Percentiles rank a stretch among this genome's conserved stretches.
These are phyloP conservation scores for Debaryomyces udenii DNA, from an alignment of 1,139 yeast species.

Conservation along the genomic window DNA sequence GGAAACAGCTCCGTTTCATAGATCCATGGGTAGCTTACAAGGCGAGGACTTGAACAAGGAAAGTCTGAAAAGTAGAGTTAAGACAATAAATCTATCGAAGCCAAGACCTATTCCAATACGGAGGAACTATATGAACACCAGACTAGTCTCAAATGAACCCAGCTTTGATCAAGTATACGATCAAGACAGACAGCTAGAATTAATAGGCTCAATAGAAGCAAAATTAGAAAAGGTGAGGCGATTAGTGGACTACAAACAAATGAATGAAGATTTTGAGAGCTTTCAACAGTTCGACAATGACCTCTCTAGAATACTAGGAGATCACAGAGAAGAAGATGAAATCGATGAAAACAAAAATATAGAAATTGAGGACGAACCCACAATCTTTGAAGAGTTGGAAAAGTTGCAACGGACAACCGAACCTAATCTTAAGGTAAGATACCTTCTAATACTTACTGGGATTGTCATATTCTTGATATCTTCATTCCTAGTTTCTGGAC, in stretches of 20 bases:
- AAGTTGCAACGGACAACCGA: constrained; percentile 10
- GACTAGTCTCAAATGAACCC: constrained; percentile 3
- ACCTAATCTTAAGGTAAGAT: constrained; percentile 6
- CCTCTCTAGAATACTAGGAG: neutral
- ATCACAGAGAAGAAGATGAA: constrained; percentile 1
- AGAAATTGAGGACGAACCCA: constrained; percentile 8
- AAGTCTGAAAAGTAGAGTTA: neutral
- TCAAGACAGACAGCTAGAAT: neutral
- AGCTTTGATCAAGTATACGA: constrained; percentile 1
- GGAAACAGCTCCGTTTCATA: constrained; percentile 3
- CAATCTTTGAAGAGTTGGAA: constrained; percentile 8
- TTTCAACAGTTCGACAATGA: constrained; percentile 5
- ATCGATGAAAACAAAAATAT: constrained; percentile 8
- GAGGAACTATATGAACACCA: constrained; percentile 3
- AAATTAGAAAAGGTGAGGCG: constrained; percentile 7
- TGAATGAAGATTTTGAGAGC: constrained; percentile 2
- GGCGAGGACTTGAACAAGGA: neutral
- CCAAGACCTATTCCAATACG: constrained; percentile 9
- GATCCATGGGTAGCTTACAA: neutral
- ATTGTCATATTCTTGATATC: constrained; percentile 19
- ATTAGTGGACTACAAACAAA: neutral
- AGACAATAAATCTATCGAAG: constrained; percentile 3
- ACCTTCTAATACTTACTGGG: constrained; percentile 14
- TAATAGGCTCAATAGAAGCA: constrained; percentile 2
- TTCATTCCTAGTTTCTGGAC: constrained; percentile 32